Base-by-base conservation (phyloP, 2,329 filamentous ascomycete species). In the Chalaropsis ovoidea region DNA sequence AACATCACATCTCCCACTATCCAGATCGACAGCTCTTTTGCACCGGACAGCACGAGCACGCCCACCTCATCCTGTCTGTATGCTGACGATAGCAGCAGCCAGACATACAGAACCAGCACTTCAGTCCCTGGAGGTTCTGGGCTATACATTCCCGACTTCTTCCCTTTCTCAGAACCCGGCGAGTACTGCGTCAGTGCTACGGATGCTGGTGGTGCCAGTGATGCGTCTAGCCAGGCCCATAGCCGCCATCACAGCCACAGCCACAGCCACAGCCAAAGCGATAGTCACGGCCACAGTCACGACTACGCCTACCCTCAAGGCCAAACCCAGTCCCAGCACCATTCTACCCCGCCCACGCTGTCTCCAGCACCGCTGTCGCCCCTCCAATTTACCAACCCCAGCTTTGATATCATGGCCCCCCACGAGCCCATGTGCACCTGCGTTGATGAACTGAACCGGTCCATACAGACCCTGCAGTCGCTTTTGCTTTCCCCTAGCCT, bases 361-460 rank as follows among this genome's bases (percentile, higher is more conserved):
- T 58, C 52, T 17, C 52, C 52, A 17, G n/a, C 52, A 3, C 27
- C 8, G 11, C 49, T 58, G 8, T 58, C 52, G 15, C 52, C 52
- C 24, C 42, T 47, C 11, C 42, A 19, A 27, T 47, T 35, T 41
- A 13, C 31, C 62, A 52, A 31, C 47, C n/a, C 43, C 45, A 64
- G 13, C 62, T 39, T 42, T 19, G 31, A 17, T 19, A 13, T 43
- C 17, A 15, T 43, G 6, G 2, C 41, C 13, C 17, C 41, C 19
- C 15, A 73, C 15, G 72, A 67, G 52, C 69, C 72, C 27, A 67
- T 69, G 17, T 84, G 82, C 68, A 71, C 75, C 65, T 84, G 82
- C 68, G 76, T 80, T 0, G 76, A 78, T 0, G 76, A 73, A 15
- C 75, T 84, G 15, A 82, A 79, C 70, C 75, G 80, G 4, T 77